Conservation (phyloP, 129 eudicot species). For the Tagetes patula region DNA sequence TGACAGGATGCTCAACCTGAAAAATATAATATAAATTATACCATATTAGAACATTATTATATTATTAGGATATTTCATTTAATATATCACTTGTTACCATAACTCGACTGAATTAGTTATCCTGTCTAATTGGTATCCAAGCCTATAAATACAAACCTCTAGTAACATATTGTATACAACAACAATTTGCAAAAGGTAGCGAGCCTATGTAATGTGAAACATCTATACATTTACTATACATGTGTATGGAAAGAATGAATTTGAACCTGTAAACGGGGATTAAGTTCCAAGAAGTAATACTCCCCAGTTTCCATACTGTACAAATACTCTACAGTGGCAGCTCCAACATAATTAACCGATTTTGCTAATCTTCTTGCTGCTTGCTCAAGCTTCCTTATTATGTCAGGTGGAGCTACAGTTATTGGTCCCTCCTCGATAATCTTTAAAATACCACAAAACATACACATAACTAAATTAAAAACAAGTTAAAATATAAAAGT, state of each 20-base stretch:
- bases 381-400: constrained; percentile 84
- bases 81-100: not conserved
- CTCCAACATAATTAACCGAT: constrained; percentile 93
- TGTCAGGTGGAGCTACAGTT: constrained; percentile 81
- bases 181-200: not conserved
- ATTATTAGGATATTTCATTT: not conserved
- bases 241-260: not conserved
- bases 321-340: constrained; percentile 97
- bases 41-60: too few relatives aligned
- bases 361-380: constrained; percentile 99
- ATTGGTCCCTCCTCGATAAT: constrained; percentile 97
- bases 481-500: not conserved
- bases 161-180: not conserved
- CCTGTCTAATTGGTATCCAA: not conserved
- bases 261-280: constrained; percentile 91
- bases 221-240: not conserved
- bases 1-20: constrained; percentile 98
- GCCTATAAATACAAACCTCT: not conserved
- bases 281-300: constrained; percentile 90
- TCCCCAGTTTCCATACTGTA: constrained; percentile 98
- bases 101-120: not conserved
- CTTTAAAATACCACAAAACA: constrained; percentile 27
- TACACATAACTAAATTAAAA: constrained; percentile 2
- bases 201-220: not conserved
- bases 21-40: not conserved